phyloP scores from a whole-genome alignment of 139 green algal genomes.

The Tetradesmus obliquus region DNA sequence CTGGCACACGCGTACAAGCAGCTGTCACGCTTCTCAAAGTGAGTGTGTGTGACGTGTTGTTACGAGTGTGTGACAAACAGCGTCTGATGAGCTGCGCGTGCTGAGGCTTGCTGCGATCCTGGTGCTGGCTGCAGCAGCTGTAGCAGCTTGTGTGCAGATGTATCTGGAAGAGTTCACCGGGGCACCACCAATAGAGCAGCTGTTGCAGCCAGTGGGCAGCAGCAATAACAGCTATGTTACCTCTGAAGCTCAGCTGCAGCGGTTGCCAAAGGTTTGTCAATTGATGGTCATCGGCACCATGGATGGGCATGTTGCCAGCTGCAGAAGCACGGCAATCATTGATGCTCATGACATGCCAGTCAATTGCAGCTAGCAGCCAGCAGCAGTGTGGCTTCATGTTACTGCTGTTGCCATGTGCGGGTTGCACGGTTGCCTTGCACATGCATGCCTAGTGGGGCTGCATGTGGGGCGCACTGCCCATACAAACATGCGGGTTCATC shows the following conservation, averaged over 20 bases:
- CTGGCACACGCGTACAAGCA: conserved; percentile 30
- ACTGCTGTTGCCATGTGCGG: background rate
- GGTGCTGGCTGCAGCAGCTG: too few relatives aligned
- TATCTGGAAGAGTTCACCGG: too few relatives aligned
- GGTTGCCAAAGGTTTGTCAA: background rate
- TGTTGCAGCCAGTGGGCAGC: too few relatives aligned
- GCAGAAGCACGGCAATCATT: background rate
- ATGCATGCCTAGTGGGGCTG: too few relatives aligned
- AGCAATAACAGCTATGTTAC: too few relatives aligned
- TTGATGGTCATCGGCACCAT: background rate
- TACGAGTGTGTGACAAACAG: background rate
- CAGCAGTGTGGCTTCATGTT: background rate
- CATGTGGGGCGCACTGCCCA: too few relatives aligned
- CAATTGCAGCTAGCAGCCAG: background rate
- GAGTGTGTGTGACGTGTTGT: background rate
- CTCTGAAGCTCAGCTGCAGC: background rate
- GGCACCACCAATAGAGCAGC: too few relatives aligned
- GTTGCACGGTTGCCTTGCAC: background rate
- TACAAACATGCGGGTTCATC: background rate
- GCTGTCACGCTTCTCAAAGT: conserved; percentile 32
- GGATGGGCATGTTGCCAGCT: too few relatives aligned
- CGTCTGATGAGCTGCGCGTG: background rate
- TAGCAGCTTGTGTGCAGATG: too few relatives aligned
- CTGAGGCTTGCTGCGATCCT: background rate
- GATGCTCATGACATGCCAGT: background rate